A percentile compares a stretch with the other conserved stretches of the same genome.
Evolutionary conservation across 2,329 filamentous ascomycete genomes (phyloP).

Genomic region (Hypoxylon sp.): DNA sequence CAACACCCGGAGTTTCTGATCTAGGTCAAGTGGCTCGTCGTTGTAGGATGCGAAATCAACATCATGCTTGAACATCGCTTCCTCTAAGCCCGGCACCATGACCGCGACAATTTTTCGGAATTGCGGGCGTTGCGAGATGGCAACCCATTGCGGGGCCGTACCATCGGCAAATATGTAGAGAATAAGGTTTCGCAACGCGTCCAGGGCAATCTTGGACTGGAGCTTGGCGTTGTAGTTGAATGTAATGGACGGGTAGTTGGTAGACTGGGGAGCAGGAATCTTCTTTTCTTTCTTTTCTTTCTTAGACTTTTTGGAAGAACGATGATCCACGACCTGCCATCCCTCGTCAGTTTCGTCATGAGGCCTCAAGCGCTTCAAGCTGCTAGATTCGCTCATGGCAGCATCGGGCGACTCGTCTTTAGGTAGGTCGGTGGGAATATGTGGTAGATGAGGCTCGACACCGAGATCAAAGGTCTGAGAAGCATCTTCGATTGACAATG

Average conservation of each 20-base stretch:
- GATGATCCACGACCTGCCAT: conserved; percentile 64
- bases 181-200: conserved; percentile 69
- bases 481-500: conserved; percentile 16
- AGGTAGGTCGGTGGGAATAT: conserved; percentile 31
- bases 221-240: conserved; percentile 67
- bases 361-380: conserved; percentile 59
- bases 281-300: conserved; percentile 71
- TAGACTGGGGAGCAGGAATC: conserved; percentile 62
- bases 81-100: conserved; percentile 91
- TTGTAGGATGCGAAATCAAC: conserved; percentile 61
- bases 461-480: conserved; percentile 19
- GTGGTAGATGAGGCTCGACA: conserved; percentile 23
- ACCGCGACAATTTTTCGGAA: conserved; percentile 84
- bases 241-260: conserved; percentile 66
- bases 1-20: conserved; percentile 47
- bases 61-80: conserved; percentile 81
- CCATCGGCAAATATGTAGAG: conserved; percentile 75
- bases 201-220: conserved; percentile 68
- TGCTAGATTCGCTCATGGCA: conserved; percentile 41
- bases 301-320: conserved; percentile 56
- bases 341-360: conserved; percentile 55
- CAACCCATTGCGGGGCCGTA: conserved; percentile 70
- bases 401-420: conserved; percentile 33
- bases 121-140: conserved; percentile 67
- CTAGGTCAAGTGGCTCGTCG: conserved; percentile 43